Evolutionary conservation across 1,284 basidiomycete species (phyloP).

Genomic region (Papiliotrema terrestris): DNA sequence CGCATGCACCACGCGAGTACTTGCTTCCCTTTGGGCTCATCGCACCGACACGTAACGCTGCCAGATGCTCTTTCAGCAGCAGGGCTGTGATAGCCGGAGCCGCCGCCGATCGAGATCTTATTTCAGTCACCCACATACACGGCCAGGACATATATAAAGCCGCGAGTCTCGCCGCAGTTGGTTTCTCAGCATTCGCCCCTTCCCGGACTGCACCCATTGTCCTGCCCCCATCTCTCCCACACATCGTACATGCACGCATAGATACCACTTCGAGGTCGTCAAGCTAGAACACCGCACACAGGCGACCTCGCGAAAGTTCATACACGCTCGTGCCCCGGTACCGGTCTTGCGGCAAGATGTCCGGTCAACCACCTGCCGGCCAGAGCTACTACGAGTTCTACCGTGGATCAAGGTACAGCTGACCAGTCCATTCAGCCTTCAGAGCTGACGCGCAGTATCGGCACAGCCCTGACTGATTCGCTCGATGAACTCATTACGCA

Average conservation of each 20-base stretch:
- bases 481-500: constrained; percentile 97
- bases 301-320: no score
- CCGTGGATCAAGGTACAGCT: constrained; percentile 50
- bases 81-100: no score
- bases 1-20: no score
- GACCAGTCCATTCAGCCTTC: background rate
- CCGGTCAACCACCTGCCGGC: constrained; percentile 14
- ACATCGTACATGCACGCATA: no score
- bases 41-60: no score
- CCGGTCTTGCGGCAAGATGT: constrained; percentile 17
- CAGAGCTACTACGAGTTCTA: constrained; percentile 86
- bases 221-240: no score
- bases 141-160: background rate
- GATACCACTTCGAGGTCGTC: no score
- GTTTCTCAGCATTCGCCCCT: background rate
- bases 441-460: constrained; percentile 63
- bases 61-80: no score
- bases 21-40: no score
- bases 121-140: background rate
- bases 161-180: background rate
- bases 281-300: no score
- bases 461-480: constrained; percentile 96
- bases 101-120: no score
- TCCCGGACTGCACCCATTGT: no score
- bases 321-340: background rate